Evolutionary conservation across 2,329 filamentous ascomycete genomes (phyloP), one percentile per base, ranked within the genome.

Genomic region (Fusarium brachygibbosum): DNA sequence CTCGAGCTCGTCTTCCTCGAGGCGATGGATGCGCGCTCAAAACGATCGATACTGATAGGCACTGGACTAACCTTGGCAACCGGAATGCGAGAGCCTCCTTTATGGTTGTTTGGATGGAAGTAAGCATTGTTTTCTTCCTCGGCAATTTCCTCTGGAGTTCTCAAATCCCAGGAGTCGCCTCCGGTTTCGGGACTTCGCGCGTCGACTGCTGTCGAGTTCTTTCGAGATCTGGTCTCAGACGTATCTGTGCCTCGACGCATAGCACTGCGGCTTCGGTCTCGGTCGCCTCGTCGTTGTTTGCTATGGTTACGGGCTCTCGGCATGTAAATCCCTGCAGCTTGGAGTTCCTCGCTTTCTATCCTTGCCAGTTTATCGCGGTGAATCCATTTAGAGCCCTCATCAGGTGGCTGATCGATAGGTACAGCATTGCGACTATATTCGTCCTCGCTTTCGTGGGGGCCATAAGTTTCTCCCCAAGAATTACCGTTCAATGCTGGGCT

Each of bases 351-450:
- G 71, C 84, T 95, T 80, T 96, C 93, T 71, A 95, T 96, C 76
- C 88, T 88, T 56, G 91, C 92, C 65, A 96, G 81, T 80, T 95
- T 95, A 80, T 96, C 93, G 58, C 93, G 85, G 76, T 96, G 93
- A 73, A 96, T 95, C 93, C 93, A 96, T 78, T 93, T 91, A 32
- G 89, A 91, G 64, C 88, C 85, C 64, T 91, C 89, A 34, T 83
- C 80, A 34, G 84, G 81, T 11, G 70, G 70, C 13, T 76, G 52
- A 34, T 77, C 75, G 11, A 73, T 61, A 28, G 73, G 73, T 17
- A 73, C 66, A 74, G 76, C 40, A 55, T 66, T 41, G 69, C 74
- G 67, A 53, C 72, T 70, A 49, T 73, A 63, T 31, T 76, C 66
- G 29, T 79, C 75, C 10, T 67, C 66, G 10, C 68, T 65, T 45